A percentile compares a stretch with the other conserved stretches of the same genome.
Conservation (phyloP, 1,284 basidiomycete genomes). For the Trichosporon faecale region DNA sequence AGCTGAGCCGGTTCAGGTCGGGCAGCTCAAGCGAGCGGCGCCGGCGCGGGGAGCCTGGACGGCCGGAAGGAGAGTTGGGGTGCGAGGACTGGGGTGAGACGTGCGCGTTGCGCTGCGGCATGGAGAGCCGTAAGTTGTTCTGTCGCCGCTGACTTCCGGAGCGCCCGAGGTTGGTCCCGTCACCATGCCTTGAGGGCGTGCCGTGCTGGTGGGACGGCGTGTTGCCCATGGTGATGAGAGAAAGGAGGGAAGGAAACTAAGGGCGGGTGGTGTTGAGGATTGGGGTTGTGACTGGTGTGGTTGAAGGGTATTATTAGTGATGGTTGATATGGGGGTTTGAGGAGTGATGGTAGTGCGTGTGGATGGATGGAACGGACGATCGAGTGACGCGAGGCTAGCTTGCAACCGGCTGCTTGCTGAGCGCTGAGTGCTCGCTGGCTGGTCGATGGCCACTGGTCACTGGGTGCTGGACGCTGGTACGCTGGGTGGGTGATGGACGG, state of each 20-base stretch:
- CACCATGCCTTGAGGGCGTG: slow-evolving; percentile 23
- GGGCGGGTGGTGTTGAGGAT: neutral
- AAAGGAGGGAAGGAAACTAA: neutral
- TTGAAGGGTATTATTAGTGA: neutral
- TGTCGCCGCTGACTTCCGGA: slow-evolving; percentile 24
- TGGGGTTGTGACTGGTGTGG: neutral
- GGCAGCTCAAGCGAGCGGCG: slow-evolving; percentile 51
- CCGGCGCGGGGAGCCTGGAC: slow-evolving; percentile 41
- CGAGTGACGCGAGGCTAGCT: slow-evolving; percentile 4
- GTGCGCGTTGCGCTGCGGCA: slow-evolving; percentile 37
- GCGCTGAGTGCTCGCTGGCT: too few species aligned
- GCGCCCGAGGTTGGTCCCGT: slow-evolving; percentile 22
- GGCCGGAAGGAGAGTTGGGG: slow-evolving; percentile 43
- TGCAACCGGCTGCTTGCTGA: neutral
- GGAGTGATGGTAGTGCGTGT: slow-evolving; percentile 7
- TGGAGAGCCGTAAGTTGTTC: slow-evolving; percentile 43
- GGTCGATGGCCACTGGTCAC: neutral
- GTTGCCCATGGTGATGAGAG: slow-evolving; percentile 42
- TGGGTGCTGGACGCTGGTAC: neutral
- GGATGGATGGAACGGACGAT: neutral
- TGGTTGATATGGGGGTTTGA: slow-evolving; percentile 10
- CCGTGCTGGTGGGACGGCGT: slow-evolving; percentile 45
- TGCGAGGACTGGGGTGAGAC: slow-evolving; percentile 41
- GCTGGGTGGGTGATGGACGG: neutral
- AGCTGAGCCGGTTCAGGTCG: slow-evolving; percentile 49